These are phyloP conservation scores for Apiospora sp. DNA, from an alignment of 2,329 filamentous ascomycete species.

Conservation along the genomic window DNA sequence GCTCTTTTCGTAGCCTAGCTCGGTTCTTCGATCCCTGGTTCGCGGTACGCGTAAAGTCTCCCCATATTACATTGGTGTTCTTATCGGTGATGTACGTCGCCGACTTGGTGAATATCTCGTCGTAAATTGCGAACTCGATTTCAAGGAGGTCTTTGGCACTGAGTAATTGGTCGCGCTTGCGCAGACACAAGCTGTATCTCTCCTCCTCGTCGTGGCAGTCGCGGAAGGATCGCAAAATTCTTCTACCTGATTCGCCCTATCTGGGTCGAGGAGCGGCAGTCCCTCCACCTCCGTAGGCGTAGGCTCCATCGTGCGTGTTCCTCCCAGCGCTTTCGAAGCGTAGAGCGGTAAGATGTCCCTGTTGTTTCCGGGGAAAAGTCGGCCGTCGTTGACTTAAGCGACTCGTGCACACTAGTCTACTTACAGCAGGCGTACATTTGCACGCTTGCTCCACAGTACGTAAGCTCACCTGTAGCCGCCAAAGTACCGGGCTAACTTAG, in stretches of 20 bases:
- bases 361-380: background rate
- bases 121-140: slow-evolving; percentile 23
- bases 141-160: slow-evolving; percentile 10
- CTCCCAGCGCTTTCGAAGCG: background rate
- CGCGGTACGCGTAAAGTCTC: slow-evolving; percentile 21
- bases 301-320: background rate
- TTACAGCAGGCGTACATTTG: slow-evolving; percentile 21
- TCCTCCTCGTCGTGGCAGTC: slow-evolving; percentile 17
- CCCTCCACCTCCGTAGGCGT: background rate
- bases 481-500: background rate
- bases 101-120: slow-evolving; percentile 12
- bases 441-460: slow-evolving; percentile 19
- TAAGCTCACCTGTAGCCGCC: slow-evolving; percentile 4
- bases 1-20: slow-evolving; percentile 9
- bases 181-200: slow-evolving; percentile 15
- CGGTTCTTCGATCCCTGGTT: slow-evolving; percentile 21
- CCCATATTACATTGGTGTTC: slow-evolving; percentile 17
- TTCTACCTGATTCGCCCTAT: slow-evolving; percentile 9
- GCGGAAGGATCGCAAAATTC: slow-evolving; percentile 8
- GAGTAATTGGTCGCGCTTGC: slow-evolving; percentile 22
- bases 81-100: slow-evolving; percentile 9
- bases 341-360: background rate
- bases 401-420: slow-evolving; percentile 12
- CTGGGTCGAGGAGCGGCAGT: background rate
- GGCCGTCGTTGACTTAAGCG: background rate